phyloP scores from a whole-genome alignment of 345 rosid genomes.

The Salix suchowensis region DNA sequence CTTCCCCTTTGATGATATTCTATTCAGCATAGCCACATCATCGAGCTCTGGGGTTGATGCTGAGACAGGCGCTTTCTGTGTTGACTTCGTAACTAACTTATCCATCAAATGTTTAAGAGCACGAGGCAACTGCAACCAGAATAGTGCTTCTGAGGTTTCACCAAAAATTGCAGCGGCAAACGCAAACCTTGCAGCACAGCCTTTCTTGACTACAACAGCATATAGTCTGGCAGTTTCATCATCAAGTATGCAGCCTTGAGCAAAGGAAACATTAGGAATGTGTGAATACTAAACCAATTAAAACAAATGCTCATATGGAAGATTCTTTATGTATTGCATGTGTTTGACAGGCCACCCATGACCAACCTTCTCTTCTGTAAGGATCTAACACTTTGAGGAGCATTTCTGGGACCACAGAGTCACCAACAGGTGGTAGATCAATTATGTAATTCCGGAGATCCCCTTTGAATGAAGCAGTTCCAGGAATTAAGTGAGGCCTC shows the following conservation, averaged over 20 bases:
- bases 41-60: conserved; percentile 36
- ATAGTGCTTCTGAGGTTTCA: conserved; percentile 81
- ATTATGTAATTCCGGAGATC: conserved; percentile 89
- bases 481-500: conserved; percentile 73
- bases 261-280: conserved; percentile 15
- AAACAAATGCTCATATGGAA: conserved; percentile 7
- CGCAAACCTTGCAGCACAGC: conserved; percentile 80
- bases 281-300: conserved; percentile 14
- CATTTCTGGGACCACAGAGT: conserved; percentile 94
- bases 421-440: conserved; percentile 74
- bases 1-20: conserved; percentile 56
- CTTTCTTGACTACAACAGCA: conserved; percentile 74
- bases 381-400: conserved; percentile 92
- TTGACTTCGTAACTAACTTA: conserved; percentile 52
- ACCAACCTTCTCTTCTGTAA: conserved; percentile 64
- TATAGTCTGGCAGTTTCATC: conserved; percentile 84
- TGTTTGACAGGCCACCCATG: conserved; percentile 15
- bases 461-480: conserved; percentile 54
- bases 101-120: conserved; percentile 77
- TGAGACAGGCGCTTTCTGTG: conserved; percentile 35
- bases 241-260: conserved; percentile 78
- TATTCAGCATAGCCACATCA: conserved; percentile 44
- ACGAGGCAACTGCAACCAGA: conserved; percentile 92
- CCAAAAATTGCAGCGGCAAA: conserved; percentile 97
- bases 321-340: not conserved